Conservation (phyloP, 169 alveolate genomes). For the Eimeria necatrix region DNA sequence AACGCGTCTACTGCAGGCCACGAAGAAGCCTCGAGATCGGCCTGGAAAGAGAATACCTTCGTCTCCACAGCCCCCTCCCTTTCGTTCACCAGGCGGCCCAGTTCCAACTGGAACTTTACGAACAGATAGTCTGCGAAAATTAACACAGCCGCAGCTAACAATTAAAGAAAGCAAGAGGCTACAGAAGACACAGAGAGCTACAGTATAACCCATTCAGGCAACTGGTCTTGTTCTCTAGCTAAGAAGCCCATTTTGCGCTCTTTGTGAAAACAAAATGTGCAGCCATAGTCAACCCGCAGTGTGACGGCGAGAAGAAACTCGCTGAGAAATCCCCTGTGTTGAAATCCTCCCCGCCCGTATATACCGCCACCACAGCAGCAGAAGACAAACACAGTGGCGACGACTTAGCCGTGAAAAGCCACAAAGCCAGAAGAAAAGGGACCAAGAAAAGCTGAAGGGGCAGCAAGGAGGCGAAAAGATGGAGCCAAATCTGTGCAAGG, state of each 20-base stretch:
- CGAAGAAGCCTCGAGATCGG: not conserved
- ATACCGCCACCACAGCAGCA: not conserved
- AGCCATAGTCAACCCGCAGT: too few species aligned
- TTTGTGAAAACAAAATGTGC: too few species aligned
- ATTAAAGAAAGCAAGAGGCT: too few species aligned
- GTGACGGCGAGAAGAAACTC: too few species aligned
- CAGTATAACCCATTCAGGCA: too few species aligned
- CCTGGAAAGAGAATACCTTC: not conserved
- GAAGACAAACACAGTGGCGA: not conserved
- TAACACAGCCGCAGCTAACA: too few species aligned
- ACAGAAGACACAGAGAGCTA: too few species aligned
- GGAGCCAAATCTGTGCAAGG: not conserved
- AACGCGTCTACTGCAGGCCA: not conserved
- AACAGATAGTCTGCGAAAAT: not conserved
- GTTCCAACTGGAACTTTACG: not conserved
- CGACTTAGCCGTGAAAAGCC: not conserved
- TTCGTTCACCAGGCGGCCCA: not conserved
- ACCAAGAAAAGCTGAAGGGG: too few species aligned
- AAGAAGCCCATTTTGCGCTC: too few species aligned
- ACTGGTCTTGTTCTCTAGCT: too few species aligned
- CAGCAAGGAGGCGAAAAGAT: not conserved
- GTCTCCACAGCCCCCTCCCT: not conserved
- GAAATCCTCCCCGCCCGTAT: too few species aligned
- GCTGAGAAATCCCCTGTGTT: too few species aligned
- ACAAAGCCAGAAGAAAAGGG: not conserved